Evolutionary conservation across 73 alveolate genomes (phyloP), one percentile per base, ranked within the genome.

Genomic region (Tetrahymena elliotti): DNA sequence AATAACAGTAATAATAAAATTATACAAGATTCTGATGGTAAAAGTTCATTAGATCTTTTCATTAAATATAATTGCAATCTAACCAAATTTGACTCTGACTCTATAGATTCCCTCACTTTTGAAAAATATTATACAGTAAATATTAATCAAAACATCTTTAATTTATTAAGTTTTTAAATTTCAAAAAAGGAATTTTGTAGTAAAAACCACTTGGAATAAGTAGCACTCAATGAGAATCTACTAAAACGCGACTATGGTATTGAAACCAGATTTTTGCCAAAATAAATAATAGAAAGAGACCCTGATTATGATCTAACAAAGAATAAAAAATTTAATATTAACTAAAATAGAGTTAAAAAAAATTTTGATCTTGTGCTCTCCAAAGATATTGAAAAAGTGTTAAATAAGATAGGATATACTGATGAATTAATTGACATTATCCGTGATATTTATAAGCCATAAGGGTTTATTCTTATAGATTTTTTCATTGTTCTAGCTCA

Each of bases 201-300:
- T 36, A 38, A 41, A 83, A 94, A 94, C 38, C 96, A 94, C 93
- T 84, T 94, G 68, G 68, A 84, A 12, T 38, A 36, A 38, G 94
- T 84, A 34, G 16, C 20, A 39, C 93, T 94, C 7, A 40, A 93
- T 40, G 96, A 93, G 20, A 38, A 93, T 33, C 93, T 83, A 84
- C 83, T 94, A 84, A 22, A 94, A 84, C 83, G 93, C 22, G 93
- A 36, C 10, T 94, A 84, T 36, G 93, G 93, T 35, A 94, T 94
- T n/a, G 83, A 47, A 27, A 94, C 95, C 10, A 94, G 93, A 94
- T 84, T 84, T 41, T 47, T 94, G 8, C 95, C 96, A 31, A 38
- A 94, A 84, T 36, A 94, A 47, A 47, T 93, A 92, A 94, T 94
- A 34, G 96, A 84, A 84, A 94, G 96, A 94, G 96, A 94, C 54